These are phyloP conservation scores for Sextonia rubra DNA, from an alignment of 164 flowering plant genomes.

Conservation along the genomic window DNA sequence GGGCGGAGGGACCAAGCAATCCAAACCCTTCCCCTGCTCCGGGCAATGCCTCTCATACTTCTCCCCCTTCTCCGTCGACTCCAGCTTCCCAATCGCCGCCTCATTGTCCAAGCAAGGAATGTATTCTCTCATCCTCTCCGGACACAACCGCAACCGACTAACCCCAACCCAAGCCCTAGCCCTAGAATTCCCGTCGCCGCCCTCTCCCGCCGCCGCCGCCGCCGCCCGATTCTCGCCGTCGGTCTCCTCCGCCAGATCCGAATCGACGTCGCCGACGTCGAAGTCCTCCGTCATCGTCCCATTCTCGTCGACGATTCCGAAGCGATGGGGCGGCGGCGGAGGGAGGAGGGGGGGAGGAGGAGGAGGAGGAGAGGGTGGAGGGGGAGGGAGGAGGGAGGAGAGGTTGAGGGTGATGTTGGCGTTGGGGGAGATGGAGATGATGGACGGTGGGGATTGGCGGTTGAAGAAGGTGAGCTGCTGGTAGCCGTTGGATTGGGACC, in stretches of 20 bases:
- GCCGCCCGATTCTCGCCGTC: conserved; percentile 31
- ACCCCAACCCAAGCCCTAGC: conserved; percentile 28
- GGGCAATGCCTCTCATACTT: conserved; percentile 86
- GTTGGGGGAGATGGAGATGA: conserved; percentile 57
- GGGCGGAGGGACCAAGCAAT: conserved; percentile 88
- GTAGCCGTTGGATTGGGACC: conserved; percentile 59
- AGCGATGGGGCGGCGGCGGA: conserved; percentile 41
- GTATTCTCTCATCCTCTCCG: conserved; percentile 58
- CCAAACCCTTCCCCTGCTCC: conserved; percentile 38
- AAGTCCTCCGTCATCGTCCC: conserved; percentile 84
- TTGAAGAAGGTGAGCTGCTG: conserved; percentile 58
- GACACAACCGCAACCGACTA: conserved; percentile 49
- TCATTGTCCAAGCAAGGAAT: conserved; percentile 75
- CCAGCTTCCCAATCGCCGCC: conserved; percentile 48
- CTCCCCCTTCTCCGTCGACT: conserved; percentile 63
- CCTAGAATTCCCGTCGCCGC: conserved; percentile 5
- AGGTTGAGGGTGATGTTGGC: conserved; percentile 28
- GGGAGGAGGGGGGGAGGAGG: conserved; percentile 22
- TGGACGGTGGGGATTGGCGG: conserved; percentile 16
- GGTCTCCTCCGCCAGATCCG: conserved; percentile 55
- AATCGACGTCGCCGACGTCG: conserved; percentile 71
- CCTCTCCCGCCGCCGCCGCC: conserved; percentile 2
- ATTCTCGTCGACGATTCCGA: conserved; percentile 74
- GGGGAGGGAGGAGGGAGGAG: conserved; percentile 19
- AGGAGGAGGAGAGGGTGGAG: neutral